Conservation (phyloP, 148 eudicot species). For the Rhododendron simsii region DNA sequence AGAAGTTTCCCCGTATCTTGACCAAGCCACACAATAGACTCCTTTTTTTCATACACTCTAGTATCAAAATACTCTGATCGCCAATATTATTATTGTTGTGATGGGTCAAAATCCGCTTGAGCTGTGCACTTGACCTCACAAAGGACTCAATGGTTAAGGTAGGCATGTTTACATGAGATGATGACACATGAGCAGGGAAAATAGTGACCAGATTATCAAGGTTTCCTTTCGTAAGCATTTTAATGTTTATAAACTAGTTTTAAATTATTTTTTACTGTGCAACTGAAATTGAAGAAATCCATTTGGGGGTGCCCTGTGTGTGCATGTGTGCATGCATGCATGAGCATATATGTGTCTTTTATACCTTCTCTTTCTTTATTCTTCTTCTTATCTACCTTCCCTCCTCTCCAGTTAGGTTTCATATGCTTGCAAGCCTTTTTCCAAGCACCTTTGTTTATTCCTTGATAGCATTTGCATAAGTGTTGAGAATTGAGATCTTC, state of each 20-base stretch:
- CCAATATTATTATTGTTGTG: background rate
- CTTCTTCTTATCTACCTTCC: background rate
- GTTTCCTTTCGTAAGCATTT: background rate
- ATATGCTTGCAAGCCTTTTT: background rate
- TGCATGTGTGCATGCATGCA: background rate
- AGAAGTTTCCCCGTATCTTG: background rate
- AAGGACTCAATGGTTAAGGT: background rate
- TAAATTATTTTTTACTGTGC: background rate
- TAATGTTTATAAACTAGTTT: background rate
- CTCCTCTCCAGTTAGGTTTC: background rate
- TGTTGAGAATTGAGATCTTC: background rate
- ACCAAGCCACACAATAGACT: background rate
- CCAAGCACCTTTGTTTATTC: background rate
- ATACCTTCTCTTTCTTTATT: background rate
- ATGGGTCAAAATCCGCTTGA: background rate
- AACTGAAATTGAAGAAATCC: background rate
- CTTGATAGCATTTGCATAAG: background rate
- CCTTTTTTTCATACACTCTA: background rate
- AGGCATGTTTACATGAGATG: background rate
- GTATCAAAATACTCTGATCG: background rate
- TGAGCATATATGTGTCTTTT: background rate
- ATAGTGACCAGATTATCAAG: background rate
- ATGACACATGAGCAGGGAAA: background rate
- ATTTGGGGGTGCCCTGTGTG: background rate
- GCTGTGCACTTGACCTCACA: background rate